Conservation (phyloP, 129 eudicot genomes). For the Arctium minus region DNA sequence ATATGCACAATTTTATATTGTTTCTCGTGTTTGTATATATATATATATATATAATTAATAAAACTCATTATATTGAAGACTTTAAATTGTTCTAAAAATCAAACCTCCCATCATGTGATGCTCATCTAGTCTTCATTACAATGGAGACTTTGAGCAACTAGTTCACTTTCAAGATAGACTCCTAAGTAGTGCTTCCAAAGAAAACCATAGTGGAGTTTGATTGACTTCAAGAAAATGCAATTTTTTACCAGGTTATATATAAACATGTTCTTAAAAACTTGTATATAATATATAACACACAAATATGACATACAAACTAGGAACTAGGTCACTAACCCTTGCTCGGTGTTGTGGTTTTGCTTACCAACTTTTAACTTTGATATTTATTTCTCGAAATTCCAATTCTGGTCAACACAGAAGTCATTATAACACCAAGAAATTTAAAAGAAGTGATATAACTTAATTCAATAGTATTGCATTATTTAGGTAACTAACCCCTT, state of each 20-base stretch:
- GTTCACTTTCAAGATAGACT: slow-evolving; percentile 10
- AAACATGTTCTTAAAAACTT: not conserved
- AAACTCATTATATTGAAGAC: not conserved
- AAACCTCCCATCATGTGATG: slow-evolving; percentile 27
- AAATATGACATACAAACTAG: not conserved
- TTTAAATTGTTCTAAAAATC: slow-evolving; percentile 7
- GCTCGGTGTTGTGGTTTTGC: not conserved
- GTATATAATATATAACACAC: not conserved
- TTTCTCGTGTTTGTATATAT: no score
- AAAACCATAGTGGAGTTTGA: slow-evolving; percentile 21
- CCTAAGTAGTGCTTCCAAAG: slow-evolving; percentile 17
- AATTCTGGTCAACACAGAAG: not conserved
- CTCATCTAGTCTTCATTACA: slow-evolving; percentile 8
- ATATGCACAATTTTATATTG: no score
- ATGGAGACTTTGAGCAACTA: slow-evolving; percentile 23
- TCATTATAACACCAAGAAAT: not conserved
- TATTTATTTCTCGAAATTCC: not conserved
- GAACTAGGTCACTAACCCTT: not conserved
- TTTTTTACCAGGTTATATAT: not conserved
- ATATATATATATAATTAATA: no score
- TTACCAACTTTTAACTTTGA: not conserved
- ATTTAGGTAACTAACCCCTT: not conserved
- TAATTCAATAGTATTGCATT: not conserved
- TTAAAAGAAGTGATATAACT: no score
- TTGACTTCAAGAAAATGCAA: not conserved